Conservation (phyloP, 805 yeast species). For the Metschnikowia drakensbergensis region DNA sequence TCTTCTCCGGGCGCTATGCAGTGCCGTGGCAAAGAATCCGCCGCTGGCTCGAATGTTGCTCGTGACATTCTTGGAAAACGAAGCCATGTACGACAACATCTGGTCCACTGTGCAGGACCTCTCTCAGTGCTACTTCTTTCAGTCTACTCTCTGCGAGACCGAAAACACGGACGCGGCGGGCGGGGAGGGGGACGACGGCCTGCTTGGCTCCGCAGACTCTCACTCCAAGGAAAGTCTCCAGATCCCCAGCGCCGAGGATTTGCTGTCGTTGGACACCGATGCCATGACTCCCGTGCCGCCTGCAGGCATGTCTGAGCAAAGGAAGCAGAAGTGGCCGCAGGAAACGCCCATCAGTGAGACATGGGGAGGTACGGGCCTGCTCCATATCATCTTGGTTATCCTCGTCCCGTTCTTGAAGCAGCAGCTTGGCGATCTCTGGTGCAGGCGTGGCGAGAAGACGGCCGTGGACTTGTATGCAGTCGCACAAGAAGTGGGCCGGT, state of each 20-base stretch:
- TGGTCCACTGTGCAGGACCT: constrained; percentile 17
- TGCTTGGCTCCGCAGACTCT: not conserved
- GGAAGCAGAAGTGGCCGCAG: constrained; percentile 50
- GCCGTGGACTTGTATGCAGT: constrained; percentile 17
- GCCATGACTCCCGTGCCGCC: constrained; percentile 50
- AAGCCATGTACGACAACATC: constrained; percentile 34
- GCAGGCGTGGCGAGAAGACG: constrained; percentile 9
- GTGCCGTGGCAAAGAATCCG: constrained; percentile 48
- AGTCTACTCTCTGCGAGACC: not conserved
- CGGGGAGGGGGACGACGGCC: not conserved
- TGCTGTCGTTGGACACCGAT: constrained; percentile 12
- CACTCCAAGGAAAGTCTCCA: not conserved
- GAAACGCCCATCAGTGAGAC: constrained; percentile 47
- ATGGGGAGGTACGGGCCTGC: constrained; percentile 57
- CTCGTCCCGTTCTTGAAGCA: constrained; percentile 37
- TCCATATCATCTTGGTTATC: constrained; percentile 37
- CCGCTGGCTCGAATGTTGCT: constrained; percentile 52
- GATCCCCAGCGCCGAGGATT: constrained; percentile 9
- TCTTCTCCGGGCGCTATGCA: constrained; percentile 52
- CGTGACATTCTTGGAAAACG: constrained; percentile 45
- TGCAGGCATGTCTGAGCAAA: constrained; percentile 56
- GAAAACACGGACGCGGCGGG: not conserved
- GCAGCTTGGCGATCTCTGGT: constrained; percentile 25
- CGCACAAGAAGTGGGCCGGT: constrained; percentile 40
- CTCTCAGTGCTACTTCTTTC: not conserved